Conservation (phyloP, 1,284 basidiomycete species). For the Trichosporon coremiiforme region DNA sequence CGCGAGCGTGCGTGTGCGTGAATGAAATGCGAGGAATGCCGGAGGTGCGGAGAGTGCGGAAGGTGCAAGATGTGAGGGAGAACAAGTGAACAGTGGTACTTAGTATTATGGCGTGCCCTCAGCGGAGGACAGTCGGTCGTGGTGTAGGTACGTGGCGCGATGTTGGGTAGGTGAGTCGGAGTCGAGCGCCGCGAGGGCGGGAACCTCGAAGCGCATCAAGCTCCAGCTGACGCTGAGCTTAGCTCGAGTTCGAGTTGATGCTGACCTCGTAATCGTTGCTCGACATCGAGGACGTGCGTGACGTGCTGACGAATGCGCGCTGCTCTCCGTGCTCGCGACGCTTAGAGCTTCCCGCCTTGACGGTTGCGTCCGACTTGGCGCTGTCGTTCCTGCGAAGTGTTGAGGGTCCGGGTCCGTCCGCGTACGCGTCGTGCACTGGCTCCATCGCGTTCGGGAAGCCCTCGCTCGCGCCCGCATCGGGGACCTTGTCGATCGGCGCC, state of each 20-base stretch:
- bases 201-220: background rate
- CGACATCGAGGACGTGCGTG: constrained; percentile 13
- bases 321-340: background rate
- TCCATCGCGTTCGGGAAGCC: constrained; percentile 23
- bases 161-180: background rate
- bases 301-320: background rate
- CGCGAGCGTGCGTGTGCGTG: constrained; percentile 4
- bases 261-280: constrained; percentile 9
- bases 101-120: background rate
- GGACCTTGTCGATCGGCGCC: constrained; percentile 50
- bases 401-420: background rate
- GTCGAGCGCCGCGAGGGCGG: no score
- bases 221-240: background rate
- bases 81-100: background rate
- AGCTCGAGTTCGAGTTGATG: constrained; percentile 2
- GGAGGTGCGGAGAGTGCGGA: background rate
- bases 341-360: background rate
- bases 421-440: constrained; percentile 6
- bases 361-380: constrained; percentile 5
- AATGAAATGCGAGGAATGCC: constrained; percentile 12
- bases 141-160: no score
- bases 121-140: background rate
- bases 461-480: constrained; percentile 45
- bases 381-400: background rate
- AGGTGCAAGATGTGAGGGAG: no score